Evolutionary conservation across 179 eudicot species (phyloP), one percentile per base, ranked within the genome.

Genomic region (Beta macrorhiza): DNA sequence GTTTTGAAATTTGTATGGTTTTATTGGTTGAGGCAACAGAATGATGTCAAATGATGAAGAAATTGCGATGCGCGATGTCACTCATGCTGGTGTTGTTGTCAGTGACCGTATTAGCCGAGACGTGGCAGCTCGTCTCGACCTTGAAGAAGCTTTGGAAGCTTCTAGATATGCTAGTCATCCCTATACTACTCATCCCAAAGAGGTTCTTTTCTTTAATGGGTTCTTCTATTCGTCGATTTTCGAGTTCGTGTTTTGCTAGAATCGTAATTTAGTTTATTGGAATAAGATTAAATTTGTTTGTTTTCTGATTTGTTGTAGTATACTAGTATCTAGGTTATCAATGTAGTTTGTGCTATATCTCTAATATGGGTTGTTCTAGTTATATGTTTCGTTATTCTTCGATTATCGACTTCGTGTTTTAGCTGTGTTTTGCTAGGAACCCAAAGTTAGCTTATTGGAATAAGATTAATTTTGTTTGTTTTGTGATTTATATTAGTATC

Each of bases 121-220:
- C 42, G 86, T 89, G 0, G 85, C 92, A 10, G 82, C 87, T n/a
- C 96, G 89, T 52, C 87, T 87, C 64, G 99, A 97, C 82, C 92
- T 97, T 5, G 98, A 97, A 81, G 97, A 97, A 74, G 83, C 98
- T 5, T 84, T 97, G 0, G 93, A 91, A 84, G 98, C 98, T 86
- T 90, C 99, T 64, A 88, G 98, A 87, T 94, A 91, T 75, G 83
- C 95, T 16, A 92, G 91, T 78, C 98, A 94, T 81, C 97, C 99
- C 0, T 97, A 97, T 75, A 84, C 97, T 1, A 86, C 97, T 73
- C 97, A 91, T 68, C 99, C 99, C 37, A 88, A 92, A 77, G 98
- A 96, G 97, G 99, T 96, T 82, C 6, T 72, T 32, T 12, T 0
- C 13, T 64, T 57, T 12, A 11, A 44, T 16, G 45, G 37, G 29